Percentiles rank a stretch among this genome's conserved stretches.
phyloP scores from a whole-genome alignment of 495 filamentous ascomycete species.

The Trichoderma parareesei region DNA sequence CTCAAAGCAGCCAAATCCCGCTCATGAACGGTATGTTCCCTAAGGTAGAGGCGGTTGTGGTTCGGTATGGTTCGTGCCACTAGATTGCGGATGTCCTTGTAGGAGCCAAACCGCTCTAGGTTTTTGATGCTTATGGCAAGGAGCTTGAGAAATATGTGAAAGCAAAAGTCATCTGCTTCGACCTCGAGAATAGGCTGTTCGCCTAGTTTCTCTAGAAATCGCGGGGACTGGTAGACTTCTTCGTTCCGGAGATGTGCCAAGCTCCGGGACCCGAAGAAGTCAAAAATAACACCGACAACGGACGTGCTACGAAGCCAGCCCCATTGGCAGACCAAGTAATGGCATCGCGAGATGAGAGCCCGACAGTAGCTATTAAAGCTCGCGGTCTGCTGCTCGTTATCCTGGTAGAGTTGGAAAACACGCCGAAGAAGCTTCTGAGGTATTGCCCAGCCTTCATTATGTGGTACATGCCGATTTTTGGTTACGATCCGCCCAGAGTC shows the following conservation, averaged over 20 bases:
- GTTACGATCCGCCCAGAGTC: conserved; percentile 50
- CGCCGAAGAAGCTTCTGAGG: conserved; percentile 58
- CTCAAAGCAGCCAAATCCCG: conserved; percentile 76
- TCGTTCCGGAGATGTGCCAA: conserved; percentile 71
- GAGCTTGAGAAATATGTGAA: conserved; percentile 88
- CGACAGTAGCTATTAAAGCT: conserved; percentile 78
- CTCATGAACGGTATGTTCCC: conserved; percentile 64
- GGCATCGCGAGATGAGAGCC: conserved; percentile 64
- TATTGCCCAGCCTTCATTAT: conserved; percentile 63
- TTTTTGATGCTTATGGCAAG: conserved; percentile 61
- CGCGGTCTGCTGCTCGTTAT: conserved; percentile 46
- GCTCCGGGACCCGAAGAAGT: conserved; percentile 76
- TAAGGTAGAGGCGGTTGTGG: conserved; percentile 77
- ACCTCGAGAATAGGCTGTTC: conserved; percentile 51
- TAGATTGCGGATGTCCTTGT: conserved; percentile 69
- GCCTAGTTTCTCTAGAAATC: conserved; percentile 69
- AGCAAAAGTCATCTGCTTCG: conserved; percentile 68
- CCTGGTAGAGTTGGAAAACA: conserved; percentile 56
- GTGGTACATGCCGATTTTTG: conserved; percentile 44
- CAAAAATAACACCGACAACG: conserved; percentile 74
- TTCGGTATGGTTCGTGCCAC: conserved; percentile 79
- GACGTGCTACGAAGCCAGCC: conserved; percentile 75
- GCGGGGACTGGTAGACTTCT: conserved; percentile 63
- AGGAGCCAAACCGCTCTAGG: conserved; percentile 47
- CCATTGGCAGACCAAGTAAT: conserved; percentile 72